Conservation (phyloP, 2,329 filamentous ascomycete species). For the Domatiomyces globalis region DNA sequence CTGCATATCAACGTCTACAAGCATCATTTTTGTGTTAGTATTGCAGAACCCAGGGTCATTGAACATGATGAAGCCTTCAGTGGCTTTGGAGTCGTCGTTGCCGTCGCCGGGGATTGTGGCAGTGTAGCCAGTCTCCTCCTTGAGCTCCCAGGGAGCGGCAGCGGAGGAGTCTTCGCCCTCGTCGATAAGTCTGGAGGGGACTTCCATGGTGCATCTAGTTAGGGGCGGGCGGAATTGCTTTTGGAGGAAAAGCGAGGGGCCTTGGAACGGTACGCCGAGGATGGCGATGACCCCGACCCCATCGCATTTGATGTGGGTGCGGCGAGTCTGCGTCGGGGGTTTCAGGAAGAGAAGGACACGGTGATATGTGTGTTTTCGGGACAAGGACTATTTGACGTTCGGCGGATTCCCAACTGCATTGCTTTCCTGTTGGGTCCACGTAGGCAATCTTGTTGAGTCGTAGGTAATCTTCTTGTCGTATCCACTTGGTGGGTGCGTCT, state of each 20-base stretch:
- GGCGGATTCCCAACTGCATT: conserved; percentile 32
- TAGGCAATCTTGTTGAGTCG: conserved; percentile 31
- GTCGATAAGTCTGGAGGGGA: conserved; percentile 47
- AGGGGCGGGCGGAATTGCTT: conserved; percentile 46
- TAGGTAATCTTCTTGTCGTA: too few species aligned
- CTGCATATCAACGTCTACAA: conserved; percentile 57
- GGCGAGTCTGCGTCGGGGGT: conserved; percentile 6
- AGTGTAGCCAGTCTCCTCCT: conserved; percentile 50
- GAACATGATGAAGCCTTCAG: conserved; percentile 17
- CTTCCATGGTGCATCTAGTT: conserved; percentile 42
- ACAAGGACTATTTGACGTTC: conserved; percentile 27
- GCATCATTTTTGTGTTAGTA: conserved; percentile 43
- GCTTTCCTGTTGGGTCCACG: conserved; percentile 28
- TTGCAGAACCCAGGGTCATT: conserved; percentile 36
- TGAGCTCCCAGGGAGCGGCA: conserved; percentile 44
- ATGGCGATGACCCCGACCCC: conserved; percentile 46
- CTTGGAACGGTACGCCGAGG: conserved; percentile 31
- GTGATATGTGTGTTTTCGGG: not conserved
- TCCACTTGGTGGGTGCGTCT: conserved; percentile 30
- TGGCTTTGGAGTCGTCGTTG: conserved; percentile 12
- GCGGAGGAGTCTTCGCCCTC: conserved; percentile 41
- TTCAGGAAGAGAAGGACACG: not conserved
- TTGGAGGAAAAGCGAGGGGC: conserved; percentile 33
- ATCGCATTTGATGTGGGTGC: conserved; percentile 39
- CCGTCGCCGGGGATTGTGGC: conserved; percentile 23